Evolutionary conservation across 768 basidiomycete species (phyloP).

Genomic region (Lactarius hengduanensis): DNA sequence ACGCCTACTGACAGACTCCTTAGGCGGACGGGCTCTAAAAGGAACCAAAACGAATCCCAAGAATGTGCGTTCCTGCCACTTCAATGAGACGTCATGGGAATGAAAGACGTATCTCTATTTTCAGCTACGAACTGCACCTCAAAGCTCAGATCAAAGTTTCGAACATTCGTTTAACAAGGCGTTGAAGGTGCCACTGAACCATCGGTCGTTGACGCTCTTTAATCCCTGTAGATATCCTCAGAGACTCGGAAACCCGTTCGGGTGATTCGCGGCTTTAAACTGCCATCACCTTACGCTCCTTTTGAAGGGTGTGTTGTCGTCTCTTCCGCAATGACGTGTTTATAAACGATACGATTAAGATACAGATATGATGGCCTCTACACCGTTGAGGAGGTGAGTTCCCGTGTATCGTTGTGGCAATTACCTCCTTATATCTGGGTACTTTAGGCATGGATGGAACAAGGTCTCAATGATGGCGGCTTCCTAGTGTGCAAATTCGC

Average conservation of each 20-base stretch:
- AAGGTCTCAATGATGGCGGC: conserved; percentile 65
- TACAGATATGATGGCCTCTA: conserved; percentile 94
- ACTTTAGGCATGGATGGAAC: conserved; percentile 68
- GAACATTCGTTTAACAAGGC: conserved; percentile 70
- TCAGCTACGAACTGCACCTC: conserved; percentile 85
- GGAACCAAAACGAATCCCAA: conserved; percentile 82
- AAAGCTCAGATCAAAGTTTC: conserved; percentile 81
- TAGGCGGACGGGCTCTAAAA: conserved; percentile 82
- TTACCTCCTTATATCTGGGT: conserved; percentile 16
- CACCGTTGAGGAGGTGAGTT: conserved; percentile 61
- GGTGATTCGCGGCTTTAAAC: conserved; percentile 84
- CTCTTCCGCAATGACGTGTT: neutral
- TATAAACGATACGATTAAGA: conserved; percentile 37
- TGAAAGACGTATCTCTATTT: neutral
- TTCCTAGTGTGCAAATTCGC: conserved; percentile 83
- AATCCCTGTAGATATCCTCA: conserved; percentile 55
- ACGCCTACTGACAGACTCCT: neutral
- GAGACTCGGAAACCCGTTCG: conserved; percentile 81
- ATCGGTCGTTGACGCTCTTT: neutral
- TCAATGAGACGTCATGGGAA: neutral
- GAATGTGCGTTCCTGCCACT: conserved; percentile 52
- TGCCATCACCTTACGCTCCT: conserved; percentile 71
- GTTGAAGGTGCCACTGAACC: conserved; percentile 46
- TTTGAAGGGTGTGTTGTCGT: conserved; percentile 57
- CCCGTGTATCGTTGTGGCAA: neutral